Conservation (phyloP, 768 basidiomycete genomes). For the Hemileccinum impolitum region DNA sequence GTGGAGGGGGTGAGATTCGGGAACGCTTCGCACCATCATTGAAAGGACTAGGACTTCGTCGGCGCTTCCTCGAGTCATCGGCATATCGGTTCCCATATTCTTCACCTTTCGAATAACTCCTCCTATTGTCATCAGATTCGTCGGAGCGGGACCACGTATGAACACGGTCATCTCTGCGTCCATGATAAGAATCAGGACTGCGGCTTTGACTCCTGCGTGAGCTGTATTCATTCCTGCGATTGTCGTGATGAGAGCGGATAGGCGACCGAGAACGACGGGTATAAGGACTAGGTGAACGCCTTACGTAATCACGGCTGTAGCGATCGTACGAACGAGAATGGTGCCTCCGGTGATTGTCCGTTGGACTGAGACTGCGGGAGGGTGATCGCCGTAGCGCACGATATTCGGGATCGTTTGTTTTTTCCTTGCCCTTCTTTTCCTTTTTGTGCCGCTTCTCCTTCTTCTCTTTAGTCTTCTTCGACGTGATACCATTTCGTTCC, state of each 20-base stretch:
- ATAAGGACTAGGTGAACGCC: slow-evolving; percentile 44
- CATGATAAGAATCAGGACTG: slow-evolving; percentile 26
- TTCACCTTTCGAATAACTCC: slow-evolving; percentile 27
- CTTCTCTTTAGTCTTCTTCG: slow-evolving; percentile 71
- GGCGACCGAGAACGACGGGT: slow-evolving; percentile 50
- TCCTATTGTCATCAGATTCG: slow-evolving; percentile 45
- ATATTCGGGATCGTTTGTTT: slow-evolving; percentile 27
- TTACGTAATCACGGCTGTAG: slow-evolving; percentile 25
- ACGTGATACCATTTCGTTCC: slow-evolving; percentile 75
- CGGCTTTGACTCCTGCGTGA: slow-evolving; percentile 28
- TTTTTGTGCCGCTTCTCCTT: slow-evolving; percentile 51
- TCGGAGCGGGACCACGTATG: slow-evolving; percentile 49
- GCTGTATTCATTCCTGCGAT: slow-evolving; percentile 18
- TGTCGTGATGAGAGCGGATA: slow-evolving; percentile 19
- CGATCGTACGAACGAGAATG: slow-evolving; percentile 33
- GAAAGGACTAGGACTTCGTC: slow-evolving; percentile 35
- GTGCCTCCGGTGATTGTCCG: slow-evolving; percentile 20
- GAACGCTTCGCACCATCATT: slow-evolving; percentile 43
- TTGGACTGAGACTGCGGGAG: slow-evolving; percentile 34
- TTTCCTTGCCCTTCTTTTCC: slow-evolving; percentile 39
- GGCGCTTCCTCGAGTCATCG: slow-evolving; percentile 38
- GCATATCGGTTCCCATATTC: slow-evolving; percentile 21
- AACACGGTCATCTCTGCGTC: slow-evolving; percentile 22
- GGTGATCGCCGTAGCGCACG: slow-evolving; percentile 28
- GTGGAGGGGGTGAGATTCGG: slow-evolving; percentile 42